Evolutionary conservation across 345 rosid species (phyloP).

Genomic region (Erucastrum elatum): DNA sequence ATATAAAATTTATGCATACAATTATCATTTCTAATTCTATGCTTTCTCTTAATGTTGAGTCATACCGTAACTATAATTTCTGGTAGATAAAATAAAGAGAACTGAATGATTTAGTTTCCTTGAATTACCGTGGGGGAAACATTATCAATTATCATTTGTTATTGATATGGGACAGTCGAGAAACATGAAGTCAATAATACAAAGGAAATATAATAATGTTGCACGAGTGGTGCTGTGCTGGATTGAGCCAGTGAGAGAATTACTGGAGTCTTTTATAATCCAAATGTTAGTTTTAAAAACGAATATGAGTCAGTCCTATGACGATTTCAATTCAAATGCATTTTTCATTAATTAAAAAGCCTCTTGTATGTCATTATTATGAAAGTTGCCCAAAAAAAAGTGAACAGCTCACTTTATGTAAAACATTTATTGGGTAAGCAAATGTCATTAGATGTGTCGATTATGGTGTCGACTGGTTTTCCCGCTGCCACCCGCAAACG

Average conservation of each 20-base stretch:
- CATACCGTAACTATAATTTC: background rate
- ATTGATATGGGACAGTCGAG: constrained; percentile 25
- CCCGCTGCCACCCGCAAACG: too few species aligned
- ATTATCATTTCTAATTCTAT: background rate
- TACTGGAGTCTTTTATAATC: constrained; percentile 4
- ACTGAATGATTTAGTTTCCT: background rate
- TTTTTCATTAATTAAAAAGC: background rate
- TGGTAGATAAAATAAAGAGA: background rate
- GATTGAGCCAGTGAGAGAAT: constrained; percentile 32
- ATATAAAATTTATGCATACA: background rate
- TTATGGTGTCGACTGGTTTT: too few species aligned
- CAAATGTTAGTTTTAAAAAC: background rate
- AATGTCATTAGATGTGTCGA: constrained; percentile 28
- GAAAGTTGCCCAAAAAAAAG: background rate
- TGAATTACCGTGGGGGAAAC: constrained; percentile 3
- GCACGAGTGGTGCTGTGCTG: constrained; percentile 68
- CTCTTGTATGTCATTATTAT: background rate
- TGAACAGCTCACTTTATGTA: constrained; percentile 34
- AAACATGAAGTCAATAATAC: constrained; percentile 33
- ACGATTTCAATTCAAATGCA: constrained; percentile 2
- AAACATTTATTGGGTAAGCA: constrained; percentile 34
- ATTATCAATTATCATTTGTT: background rate
- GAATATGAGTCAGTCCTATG: constrained; percentile 19
- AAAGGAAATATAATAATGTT: constrained; percentile 34
- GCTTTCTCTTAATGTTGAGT: background rate